Base-by-base conservation (phyloP, 345 rosid species). In the Turnera subulata region DNA sequence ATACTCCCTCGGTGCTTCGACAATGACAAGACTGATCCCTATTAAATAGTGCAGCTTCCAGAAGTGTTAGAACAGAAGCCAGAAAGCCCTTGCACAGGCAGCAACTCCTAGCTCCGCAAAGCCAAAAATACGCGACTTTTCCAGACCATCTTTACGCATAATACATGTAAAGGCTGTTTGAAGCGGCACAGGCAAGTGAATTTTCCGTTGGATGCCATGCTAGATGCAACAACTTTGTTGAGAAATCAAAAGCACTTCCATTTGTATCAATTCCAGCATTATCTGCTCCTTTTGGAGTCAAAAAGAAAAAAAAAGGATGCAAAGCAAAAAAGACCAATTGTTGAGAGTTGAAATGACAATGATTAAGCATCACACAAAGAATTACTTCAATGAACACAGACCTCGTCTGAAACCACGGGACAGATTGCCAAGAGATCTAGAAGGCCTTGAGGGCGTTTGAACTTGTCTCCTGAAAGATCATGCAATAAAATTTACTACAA, bases 91-190 rank as follows among this genome's bases (percentile, higher is more conserved):
- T 51, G 38, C 55, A 45, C 33, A 53, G 44, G 61, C 44, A 39
- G 54, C 66, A 10, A 14, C 21, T 20, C 59, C 60, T 61, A 37
- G 50, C 63, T 55, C 51, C 53, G 44, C 5, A 8, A 42, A 42
- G 45, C 13, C 13, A 16, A 42, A 44, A 55, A n/a, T 44, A 39
- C 52, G 22, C 15, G 6, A 23, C 42, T 64, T 37, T 64, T 70
- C 51, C 51, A 23, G 68, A 43, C 64, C 53, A 18, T 42, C 56
- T 35, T 64, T 69, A 75, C 35, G 83, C 86, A 63, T 78, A 81
- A 64, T 78, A 81, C 83, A 81, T 81, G 76, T 81, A 81, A 51
- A 81, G 78, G 75, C 86, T 81, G 71, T 81, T 81, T 44, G 83
- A 69, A 17, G 86, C 86, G 1, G 86, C 86, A 50, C 79, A 67